Conservation (phyloP, 257 asterid genomes). For the Ophiorrhiza pumila region DNA sequence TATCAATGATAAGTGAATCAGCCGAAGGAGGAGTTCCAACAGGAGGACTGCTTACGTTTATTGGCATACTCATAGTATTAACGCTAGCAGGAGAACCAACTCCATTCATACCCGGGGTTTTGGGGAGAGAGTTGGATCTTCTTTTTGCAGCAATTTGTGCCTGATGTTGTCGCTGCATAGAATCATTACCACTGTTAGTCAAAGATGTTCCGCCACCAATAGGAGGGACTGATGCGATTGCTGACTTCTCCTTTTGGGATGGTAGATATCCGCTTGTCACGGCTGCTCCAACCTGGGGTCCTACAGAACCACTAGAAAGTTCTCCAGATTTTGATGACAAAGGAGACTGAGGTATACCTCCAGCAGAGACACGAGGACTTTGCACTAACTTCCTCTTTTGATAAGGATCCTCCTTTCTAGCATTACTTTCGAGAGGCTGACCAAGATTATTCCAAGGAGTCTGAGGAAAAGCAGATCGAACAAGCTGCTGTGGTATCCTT, state of each 20-base stretch:
- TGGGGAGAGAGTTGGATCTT: constrained; percentile 78
- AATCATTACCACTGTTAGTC: constrained; percentile 67
- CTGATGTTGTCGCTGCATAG: constrained; percentile 75
- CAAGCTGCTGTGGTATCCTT: constrained; percentile 64
- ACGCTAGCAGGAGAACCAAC: constrained; percentile 97
- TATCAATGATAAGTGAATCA: constrained; percentile 65
- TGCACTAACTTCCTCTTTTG: constrained; percentile 81
- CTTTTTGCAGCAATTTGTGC: constrained; percentile 74
- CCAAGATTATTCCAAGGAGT: constrained; percentile 66
- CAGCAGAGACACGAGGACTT: constrained; percentile 89
- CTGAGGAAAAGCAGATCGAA: constrained; percentile 65
- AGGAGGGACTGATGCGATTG: constrained; percentile 57
- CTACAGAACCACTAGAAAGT: constrained; percentile 88
- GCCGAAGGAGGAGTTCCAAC: constrained; percentile 63
- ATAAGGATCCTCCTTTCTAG: constrained; percentile 66
- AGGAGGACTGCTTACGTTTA: constrained; percentile 74
- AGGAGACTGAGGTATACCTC: constrained; percentile 97
- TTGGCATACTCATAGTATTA: constrained; percentile 58
- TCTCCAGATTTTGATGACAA: constrained; percentile 92
- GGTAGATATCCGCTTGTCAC: constrained; percentile 62
- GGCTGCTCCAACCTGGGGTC: constrained; percentile 76
- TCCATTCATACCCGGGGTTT: constrained; percentile 63
- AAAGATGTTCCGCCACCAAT: constrained; percentile 56
- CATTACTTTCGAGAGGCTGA: constrained; percentile 65
- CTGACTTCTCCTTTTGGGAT: constrained; percentile 78